A percentile compares a stretch with the other conserved stretches of the same genome.
Evolutionary conservation across 1,284 basidiomycete genomes (phyloP).

Genomic region (Irpex lacteus): DNA sequence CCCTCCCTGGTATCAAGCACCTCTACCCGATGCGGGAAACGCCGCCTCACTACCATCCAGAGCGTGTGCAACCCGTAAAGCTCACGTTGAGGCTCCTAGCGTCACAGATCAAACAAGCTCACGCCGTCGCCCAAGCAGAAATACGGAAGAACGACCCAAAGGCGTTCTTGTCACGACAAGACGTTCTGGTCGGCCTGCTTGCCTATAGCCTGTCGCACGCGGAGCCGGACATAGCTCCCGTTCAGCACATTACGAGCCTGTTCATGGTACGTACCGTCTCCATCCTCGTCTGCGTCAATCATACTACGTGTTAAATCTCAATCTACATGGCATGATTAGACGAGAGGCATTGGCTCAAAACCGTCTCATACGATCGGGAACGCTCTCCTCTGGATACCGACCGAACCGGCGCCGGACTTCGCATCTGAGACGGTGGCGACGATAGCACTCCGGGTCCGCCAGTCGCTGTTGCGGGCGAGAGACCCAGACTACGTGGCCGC

Average conservation of each 20-base stretch:
- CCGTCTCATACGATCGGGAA: constrained; percentile 7
- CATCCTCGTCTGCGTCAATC: neutral
- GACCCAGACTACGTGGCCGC: constrained; percentile 13
- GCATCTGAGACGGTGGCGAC: constrained; percentile 7
- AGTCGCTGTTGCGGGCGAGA: constrained; percentile 1
- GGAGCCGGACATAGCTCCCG: constrained; percentile 11
- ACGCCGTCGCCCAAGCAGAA: constrained; percentile 6
- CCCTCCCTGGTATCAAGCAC: constrained; percentile 3
- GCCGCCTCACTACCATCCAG: constrained; percentile 9
- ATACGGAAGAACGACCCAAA: neutral
- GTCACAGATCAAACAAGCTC: constrained; percentile 9
- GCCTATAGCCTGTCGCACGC: constrained; percentile 12
- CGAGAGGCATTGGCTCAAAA: constrained; percentile 5
- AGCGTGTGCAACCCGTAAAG: constrained; percentile 3
- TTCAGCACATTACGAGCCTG: constrained; percentile 13
- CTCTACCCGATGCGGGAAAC: constrained; percentile 5
- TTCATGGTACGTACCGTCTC: constrained; percentile 11
- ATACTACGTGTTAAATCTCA: neutral
- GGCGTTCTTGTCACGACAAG: constrained; percentile 14
- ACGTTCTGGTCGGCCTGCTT: constrained; percentile 16
- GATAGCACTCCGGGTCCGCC: constrained; percentile 10
- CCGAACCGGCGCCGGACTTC: constrained; percentile 7
- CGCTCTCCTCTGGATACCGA: constrained; percentile 10
- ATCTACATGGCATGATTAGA: neutral
- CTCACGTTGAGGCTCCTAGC: constrained; percentile 13